Conservation (phyloP, 345 rosid genomes). For the Brassica cretica region DNA sequence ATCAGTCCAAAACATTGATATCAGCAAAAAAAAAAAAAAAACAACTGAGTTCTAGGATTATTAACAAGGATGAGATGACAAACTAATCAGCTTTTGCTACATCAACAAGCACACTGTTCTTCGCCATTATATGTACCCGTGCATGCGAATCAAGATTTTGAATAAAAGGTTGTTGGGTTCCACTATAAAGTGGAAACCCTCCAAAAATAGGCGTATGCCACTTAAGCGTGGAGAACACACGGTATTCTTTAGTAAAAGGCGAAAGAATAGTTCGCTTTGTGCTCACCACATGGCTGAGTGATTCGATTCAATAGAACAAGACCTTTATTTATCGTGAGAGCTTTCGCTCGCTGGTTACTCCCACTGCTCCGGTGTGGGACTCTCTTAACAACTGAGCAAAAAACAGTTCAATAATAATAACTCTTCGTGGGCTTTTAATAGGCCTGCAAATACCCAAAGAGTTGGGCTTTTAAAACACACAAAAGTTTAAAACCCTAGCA, state of each 20-base stretch:
- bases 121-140: no score
- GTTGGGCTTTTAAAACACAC: slow-evolving; percentile 7
- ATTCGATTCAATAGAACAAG: neutral
- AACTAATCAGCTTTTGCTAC: no score
- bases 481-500: neutral
- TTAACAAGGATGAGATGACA: no score
- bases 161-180: neutral
- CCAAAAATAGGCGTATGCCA: slow-evolving; percentile 44
- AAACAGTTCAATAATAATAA: no score
- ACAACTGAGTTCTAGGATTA: no score
- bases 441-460: neutral
- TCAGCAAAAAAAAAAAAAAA: neutral
- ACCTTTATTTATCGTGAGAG: neutral
- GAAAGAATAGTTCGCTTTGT: slow-evolving; percentile 43
- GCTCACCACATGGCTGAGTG: slow-evolving; percentile 36
- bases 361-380: neutral
- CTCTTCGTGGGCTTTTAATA: neutral
- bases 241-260: slow-evolving; percentile 44
- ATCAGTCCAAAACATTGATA: neutral
- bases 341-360: neutral
- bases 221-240: slow-evolving; percentile 36
- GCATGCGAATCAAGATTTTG: no score
- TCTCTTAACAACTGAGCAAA: no score
- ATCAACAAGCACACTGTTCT: no score
- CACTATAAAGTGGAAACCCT: neutral